These are phyloP conservation scores for Crithidia expoeki DNA, from an alignment of 208 protist genomes.

Conservation along the genomic window DNA sequence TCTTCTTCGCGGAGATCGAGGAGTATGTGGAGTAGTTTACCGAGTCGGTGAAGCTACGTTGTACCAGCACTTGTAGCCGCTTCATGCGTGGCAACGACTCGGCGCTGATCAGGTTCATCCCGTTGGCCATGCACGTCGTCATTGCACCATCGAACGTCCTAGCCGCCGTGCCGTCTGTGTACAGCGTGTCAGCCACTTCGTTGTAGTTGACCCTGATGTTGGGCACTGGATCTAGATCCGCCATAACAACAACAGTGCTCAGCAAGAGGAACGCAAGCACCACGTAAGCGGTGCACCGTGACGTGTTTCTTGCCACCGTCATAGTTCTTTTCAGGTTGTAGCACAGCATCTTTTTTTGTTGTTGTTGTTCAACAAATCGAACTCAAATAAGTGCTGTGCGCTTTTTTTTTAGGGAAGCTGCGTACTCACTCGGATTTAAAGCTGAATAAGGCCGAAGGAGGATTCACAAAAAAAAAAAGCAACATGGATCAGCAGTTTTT, in stretches of 20 bases:
- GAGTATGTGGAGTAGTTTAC: neutral
- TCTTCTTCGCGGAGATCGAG: constrained; percentile 5
- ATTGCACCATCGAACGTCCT: neutral
- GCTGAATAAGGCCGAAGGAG: too few relatives aligned
- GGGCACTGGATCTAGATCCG: neutral
- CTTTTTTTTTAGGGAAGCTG: too few relatives aligned
- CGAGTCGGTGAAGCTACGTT: neutral
- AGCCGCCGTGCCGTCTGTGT: neutral
- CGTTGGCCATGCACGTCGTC: constrained; percentile 7
- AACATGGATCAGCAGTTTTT: too few relatives aligned
- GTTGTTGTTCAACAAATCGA: too few relatives aligned
- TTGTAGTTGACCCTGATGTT: neutral
- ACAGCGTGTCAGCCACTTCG: neutral
- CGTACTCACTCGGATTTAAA: too few relatives aligned
- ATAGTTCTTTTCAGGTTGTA: neutral
- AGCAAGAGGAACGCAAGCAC: neutral
- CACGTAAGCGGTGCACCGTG: neutral
- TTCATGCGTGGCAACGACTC: neutral
- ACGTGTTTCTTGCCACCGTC: neutral
- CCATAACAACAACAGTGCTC: neutral
- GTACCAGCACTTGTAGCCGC: constrained; percentile 2
- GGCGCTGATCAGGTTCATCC: constrained; percentile 11
- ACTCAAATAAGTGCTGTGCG: too few relatives aligned
- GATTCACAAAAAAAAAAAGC: too few relatives aligned
- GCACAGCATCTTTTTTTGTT: too few relatives aligned